These are phyloP conservation scores for Xylariaceae sp. DNA, from an alignment of 2,329 filamentous ascomycete species.

Conservation along the genomic window DNA sequence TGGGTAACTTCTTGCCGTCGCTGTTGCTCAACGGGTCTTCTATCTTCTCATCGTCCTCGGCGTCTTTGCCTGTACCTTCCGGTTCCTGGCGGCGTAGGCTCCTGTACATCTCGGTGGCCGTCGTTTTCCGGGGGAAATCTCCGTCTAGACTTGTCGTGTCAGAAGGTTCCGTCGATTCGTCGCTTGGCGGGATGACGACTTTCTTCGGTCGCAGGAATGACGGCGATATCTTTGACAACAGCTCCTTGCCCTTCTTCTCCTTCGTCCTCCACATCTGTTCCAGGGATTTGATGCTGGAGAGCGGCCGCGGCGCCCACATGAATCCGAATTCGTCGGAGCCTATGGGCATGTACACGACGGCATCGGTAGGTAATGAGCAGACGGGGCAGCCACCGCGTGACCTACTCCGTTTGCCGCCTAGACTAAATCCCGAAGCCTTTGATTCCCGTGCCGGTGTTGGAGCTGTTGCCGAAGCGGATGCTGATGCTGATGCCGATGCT, in stretches of 20 bases:
- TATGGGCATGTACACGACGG: constrained; percentile 16
- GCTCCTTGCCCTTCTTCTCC: constrained; percentile 1
- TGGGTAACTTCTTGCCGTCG: constrained; percentile 9
- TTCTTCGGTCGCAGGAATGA: constrained; percentile 5
- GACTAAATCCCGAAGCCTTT: not conserved
- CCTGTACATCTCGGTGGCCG: constrained; percentile 17
- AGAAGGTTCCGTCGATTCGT: not conserved
- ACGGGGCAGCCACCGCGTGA: constrained; percentile 10
- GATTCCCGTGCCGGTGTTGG: not conserved
- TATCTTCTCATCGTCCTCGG: not conserved
- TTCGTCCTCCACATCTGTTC: not conserved
- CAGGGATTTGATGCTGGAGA: not conserved
- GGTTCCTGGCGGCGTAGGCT: not conserved
- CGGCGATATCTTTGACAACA: constrained; percentile 7
- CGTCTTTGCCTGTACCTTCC: not conserved
- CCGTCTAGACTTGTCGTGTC: not conserved
- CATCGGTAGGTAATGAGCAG: constrained; percentile 18
- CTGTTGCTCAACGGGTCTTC: not conserved
- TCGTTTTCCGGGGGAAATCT: not conserved
- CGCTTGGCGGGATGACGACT: not conserved
- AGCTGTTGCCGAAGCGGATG: too few relatives aligned
- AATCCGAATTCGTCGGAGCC: constrained; percentile 14
- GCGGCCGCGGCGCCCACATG: constrained; percentile 11
- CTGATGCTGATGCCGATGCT: too few relatives aligned
- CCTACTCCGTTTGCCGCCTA: not conserved